These are phyloP conservation scores for Saturnispora kantuleensis DNA, from an alignment of 805 yeast species.

Conservation along the genomic window DNA sequence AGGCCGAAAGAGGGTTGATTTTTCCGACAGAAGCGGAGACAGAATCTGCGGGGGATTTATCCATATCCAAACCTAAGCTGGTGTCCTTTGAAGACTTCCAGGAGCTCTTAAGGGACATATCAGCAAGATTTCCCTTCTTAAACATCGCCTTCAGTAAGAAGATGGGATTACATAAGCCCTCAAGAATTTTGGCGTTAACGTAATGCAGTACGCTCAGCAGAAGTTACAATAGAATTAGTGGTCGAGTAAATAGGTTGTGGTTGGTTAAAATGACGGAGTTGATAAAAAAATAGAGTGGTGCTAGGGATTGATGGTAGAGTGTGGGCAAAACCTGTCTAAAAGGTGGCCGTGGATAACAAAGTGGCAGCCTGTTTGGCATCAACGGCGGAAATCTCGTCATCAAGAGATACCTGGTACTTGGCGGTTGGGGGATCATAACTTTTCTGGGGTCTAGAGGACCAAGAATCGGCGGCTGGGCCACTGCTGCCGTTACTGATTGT, in stretches of 20 bases:
- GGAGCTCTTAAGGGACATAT: too few relatives aligned
- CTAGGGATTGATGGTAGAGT: too few relatives aligned
- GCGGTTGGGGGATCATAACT: slow-evolving; percentile 4
- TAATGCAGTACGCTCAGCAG: too few relatives aligned
- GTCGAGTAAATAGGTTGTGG: background rate
- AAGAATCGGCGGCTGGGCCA: slow-evolving; percentile 19
- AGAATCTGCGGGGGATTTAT: background rate
- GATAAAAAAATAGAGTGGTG: background rate
- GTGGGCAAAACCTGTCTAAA: slow-evolving; percentile 24
- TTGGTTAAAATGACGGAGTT: too few relatives aligned
- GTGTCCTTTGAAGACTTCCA: background rate
- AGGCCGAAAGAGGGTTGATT: slow-evolving; percentile 10
- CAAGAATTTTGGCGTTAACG: too few relatives aligned
- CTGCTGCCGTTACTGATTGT: background rate
- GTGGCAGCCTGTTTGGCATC: slow-evolving; percentile 83
- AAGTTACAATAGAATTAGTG: too few relatives aligned
- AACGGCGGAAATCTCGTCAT: slow-evolving; percentile 27
- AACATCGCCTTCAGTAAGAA: background rate
- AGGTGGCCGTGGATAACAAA: slow-evolving; percentile 67
- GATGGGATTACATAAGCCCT: background rate
- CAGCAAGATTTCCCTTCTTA: background rate
- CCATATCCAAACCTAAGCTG: too few relatives aligned
- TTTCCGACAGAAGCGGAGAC: background rate
- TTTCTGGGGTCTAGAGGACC: slow-evolving; percentile 27
- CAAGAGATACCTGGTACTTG: background rate